These are phyloP conservation scores for Pelargonium myrrhifolium DNA, from an alignment of 441 rosid genomes.

Conservation along the genomic window DNA sequence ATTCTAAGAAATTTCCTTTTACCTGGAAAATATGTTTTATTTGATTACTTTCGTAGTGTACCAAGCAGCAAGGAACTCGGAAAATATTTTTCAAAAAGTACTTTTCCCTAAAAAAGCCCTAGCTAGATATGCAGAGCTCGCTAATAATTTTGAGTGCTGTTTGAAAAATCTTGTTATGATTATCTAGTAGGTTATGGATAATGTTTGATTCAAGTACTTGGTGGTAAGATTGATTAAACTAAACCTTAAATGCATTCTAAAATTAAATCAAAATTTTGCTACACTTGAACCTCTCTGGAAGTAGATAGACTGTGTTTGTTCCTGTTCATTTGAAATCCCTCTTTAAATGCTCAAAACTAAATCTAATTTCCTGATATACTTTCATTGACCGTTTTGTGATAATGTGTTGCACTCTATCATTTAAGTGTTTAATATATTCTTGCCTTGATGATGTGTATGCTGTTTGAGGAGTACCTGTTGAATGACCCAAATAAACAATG, in stretches of 20 bases:
- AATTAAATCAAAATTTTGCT: neutral
- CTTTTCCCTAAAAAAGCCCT: neutral
- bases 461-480: neutral
- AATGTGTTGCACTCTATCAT: neutral
- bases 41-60: constrained; percentile 4
- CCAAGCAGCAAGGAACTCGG: neutral
- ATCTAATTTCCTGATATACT: no score
- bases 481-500: neutral
- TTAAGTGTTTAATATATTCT: neutral
- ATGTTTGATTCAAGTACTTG: neutral
- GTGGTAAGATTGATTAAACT: neutral
- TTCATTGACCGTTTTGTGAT: neutral
- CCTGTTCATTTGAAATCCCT: neutral
- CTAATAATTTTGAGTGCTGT: constrained; percentile 13
- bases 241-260: neutral
- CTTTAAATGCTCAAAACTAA: no score
- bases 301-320: neutral
- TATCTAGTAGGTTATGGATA: neutral
- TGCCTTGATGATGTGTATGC: constrained; percentile 9
- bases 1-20: neutral
- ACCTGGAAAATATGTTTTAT: neutral
- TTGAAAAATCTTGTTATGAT: constrained; percentile 4
- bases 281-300: neutral
- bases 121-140: neutral
- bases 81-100: neutral